phyloP scores from a whole-genome alignment of 495 filamentous ascomycete genomes.

The Alectoria sarmentosa region DNA sequence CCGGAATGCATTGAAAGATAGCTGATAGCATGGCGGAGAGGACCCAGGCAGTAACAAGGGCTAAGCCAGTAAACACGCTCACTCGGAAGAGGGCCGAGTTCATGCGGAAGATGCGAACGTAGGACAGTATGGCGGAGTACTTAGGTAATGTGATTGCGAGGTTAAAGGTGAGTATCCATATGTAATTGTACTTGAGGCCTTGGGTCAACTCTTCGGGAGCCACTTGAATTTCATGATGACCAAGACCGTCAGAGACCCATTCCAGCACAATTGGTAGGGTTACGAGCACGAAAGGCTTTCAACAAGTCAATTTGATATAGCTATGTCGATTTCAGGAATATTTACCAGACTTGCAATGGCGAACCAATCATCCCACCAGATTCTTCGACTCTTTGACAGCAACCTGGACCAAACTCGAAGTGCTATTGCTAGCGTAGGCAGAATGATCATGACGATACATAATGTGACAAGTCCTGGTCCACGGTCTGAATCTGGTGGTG shows the following conservation, averaged over 20 bases:
- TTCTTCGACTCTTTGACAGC: neutral
- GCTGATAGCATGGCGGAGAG: neutral
- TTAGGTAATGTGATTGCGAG: neutral
- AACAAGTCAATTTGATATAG: neutral
- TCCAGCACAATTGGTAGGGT: neutral
- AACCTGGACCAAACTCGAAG: neutral
- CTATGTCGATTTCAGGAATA: neutral
- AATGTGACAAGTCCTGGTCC: neutral
- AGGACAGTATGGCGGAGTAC: conserved; percentile 7
- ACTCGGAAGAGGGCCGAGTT: neutral
- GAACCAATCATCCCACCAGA: neutral
- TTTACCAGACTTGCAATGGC: neutral
- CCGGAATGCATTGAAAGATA: neutral
- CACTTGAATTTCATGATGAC: no score
- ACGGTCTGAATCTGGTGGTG: no score
- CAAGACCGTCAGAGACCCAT: neutral
- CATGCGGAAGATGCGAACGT: conserved; percentile 5
- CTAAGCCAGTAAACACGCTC: neutral
- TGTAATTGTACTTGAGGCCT: no score
- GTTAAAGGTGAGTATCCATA: no score
- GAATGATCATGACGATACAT: neutral
- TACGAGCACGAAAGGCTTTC: neutral
- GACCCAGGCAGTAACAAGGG: neutral
- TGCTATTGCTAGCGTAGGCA: neutral
- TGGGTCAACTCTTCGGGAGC: no score